A percentile compares a stretch with the other conserved stretches of the same genome.
Conservation (phyloP, 108 stramenopile genomes). For the Pseudonitzschia multiseries region DNA sequence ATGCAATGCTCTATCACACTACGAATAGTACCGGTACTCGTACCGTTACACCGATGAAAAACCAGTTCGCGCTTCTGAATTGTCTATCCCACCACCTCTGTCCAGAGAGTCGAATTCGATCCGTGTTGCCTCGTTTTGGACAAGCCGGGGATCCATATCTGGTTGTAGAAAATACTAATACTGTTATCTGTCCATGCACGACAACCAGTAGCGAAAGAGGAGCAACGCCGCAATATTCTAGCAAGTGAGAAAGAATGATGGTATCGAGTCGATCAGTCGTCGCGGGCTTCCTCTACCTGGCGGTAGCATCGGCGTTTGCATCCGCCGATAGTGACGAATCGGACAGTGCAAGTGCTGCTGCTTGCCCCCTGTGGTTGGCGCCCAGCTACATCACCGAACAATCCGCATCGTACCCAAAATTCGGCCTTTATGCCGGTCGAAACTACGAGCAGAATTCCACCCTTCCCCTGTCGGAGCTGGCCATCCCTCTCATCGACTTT, state of each 20-base stretch:
- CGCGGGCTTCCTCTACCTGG: neutral
- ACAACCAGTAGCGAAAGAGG: no score
- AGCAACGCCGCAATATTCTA: neutral
- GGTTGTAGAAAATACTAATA: no score
- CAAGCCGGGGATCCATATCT: no score
- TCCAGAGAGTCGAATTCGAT: no score
- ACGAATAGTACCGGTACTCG: no score
- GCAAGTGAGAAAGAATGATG: neutral
- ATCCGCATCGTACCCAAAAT: slow-evolving; percentile 21
- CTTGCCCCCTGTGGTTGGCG: slow-evolving; percentile 47
- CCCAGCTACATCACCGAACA: slow-evolving; percentile 33
- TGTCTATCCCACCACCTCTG: no score
- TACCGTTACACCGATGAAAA: no score
- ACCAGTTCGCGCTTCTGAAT: no score
- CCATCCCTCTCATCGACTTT: slow-evolving; percentile 52
- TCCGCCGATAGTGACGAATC: neutral
- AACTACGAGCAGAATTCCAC: slow-evolving; percentile 32
- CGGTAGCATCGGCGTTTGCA: neutral
- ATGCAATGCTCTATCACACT: no score
- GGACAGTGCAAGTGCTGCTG: neutral
- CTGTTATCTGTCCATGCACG: no score
- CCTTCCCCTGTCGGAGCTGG: slow-evolving; percentile 43
- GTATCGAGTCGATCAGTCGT: neutral
- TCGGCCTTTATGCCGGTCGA: slow-evolving; percentile 46
- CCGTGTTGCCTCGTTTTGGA: no score